Conservation (phyloP, 495 filamentous ascomycete species). For the Podospora bellae-mahoneyi region DNA sequence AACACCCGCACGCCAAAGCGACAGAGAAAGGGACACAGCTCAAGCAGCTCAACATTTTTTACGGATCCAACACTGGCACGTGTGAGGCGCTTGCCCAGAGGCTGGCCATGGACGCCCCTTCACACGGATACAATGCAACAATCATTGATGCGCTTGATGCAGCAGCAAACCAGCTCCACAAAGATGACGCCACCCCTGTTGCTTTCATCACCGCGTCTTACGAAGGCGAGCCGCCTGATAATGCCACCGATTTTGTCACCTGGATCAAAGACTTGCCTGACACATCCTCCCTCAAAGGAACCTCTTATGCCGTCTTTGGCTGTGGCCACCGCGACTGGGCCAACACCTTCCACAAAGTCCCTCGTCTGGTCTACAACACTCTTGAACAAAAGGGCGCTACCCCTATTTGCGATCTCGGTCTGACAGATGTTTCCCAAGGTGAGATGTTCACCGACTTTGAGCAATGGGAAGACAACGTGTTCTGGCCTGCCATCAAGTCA, state of each 20-base stretch:
- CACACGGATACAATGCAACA: constrained; percentile 56
- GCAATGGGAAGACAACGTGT: constrained; percentile 59
- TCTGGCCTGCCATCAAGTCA: constrained; percentile 63
- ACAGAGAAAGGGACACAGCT: constrained; percentile 24
- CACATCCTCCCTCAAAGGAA: constrained; percentile 44
- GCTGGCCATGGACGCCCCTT: constrained; percentile 55
- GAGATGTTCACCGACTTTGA: constrained; percentile 72
- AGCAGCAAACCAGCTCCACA: constrained; percentile 59
- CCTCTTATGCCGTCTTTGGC: constrained; percentile 65
- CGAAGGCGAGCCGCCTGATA: constrained; percentile 73
- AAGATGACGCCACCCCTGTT: constrained; percentile 50
- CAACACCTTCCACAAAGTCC: constrained; percentile 68
- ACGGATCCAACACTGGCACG: constrained; percentile 72
- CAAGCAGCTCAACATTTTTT: constrained; percentile 60
- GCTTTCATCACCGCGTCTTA: constrained; percentile 69
- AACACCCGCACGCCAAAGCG: neutral
- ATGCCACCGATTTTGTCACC: constrained; percentile 64
- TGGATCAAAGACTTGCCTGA: constrained; percentile 59
- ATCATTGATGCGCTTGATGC: constrained; percentile 57
- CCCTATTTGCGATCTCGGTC: constrained; percentile 54
- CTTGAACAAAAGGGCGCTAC: constrained; percentile 47
- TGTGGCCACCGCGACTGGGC: constrained; percentile 62
- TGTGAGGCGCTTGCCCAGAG: constrained; percentile 67
- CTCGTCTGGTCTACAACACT: constrained; percentile 57
- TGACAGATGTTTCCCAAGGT: constrained; percentile 58